phyloP scores from a whole-genome alignment of 306 rosid species.

The Medicago lupulina region DNA sequence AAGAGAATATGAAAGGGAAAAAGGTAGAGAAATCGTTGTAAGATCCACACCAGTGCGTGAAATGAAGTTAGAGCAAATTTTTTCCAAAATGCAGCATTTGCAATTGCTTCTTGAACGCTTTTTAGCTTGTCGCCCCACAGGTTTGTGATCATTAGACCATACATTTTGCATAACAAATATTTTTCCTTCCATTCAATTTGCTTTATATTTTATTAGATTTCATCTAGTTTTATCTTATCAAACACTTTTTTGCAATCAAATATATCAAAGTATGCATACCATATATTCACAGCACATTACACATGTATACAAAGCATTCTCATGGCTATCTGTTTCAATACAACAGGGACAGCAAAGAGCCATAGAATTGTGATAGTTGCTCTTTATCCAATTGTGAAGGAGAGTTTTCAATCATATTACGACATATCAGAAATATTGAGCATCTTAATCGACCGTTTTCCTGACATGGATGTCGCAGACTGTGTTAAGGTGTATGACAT shows the following conservation, averaged over 20 bases:
- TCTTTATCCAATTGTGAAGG: slow-evolving; percentile 72
- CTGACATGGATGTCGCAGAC: slow-evolving; percentile 59
- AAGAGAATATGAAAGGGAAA: not conserved
- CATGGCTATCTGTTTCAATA: slow-evolving; percentile 35
- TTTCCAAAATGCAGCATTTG: slow-evolving; percentile 78
- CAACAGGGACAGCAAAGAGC: slow-evolving; percentile 73
- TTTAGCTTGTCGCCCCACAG: slow-evolving; percentile 95
- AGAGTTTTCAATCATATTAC: slow-evolving; percentile 73
- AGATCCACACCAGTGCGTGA: slow-evolving; percentile 72
- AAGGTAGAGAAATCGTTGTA: slow-evolving; percentile 2
- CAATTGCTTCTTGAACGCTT: slow-evolving; percentile 86
- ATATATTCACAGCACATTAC: not conserved
- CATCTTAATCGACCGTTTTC: slow-evolving; percentile 68
- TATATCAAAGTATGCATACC: not conserved
- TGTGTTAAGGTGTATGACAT: slow-evolving; percentile 71
- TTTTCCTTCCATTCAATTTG: too few relatives aligned
- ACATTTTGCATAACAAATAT: not conserved
- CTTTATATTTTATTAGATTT: too few relatives aligned
- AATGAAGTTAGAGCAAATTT: slow-evolving; percentile 64
- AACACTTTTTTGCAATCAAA: not conserved
- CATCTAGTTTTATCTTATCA: too few relatives aligned
- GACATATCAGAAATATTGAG: slow-evolving; percentile 72
- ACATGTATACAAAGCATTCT: slow-evolving; percentile 13
- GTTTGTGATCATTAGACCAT: slow-evolving; percentile 42
- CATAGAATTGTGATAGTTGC: slow-evolving; percentile 80